Conservation (phyloP, 2,329 filamentous ascomycete genomes). For the Dendryphion nanum region DNA sequence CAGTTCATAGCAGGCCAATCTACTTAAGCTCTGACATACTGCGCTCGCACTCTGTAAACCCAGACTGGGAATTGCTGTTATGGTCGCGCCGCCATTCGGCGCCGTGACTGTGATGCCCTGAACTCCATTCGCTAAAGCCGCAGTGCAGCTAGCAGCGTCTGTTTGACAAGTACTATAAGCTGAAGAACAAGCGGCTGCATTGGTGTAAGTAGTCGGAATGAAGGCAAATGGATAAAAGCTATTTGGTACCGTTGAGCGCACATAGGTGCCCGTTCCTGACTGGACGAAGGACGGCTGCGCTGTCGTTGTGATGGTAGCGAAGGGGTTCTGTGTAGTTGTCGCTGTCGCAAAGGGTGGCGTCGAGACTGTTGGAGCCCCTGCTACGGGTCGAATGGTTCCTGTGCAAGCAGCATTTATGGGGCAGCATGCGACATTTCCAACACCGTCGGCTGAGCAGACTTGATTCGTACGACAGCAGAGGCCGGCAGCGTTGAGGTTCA, state of each 20-base stretch:
- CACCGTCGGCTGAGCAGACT: slow-evolving; percentile 56
- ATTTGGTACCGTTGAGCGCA: slow-evolving; percentile 46
- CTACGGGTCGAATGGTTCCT: slow-evolving; percentile 46
- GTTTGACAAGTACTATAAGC: slow-evolving; percentile 54
- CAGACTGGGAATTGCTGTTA: slow-evolving; percentile 42
- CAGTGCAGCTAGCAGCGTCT: slow-evolving; percentile 42
- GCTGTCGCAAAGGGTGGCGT: slow-evolving; percentile 18
- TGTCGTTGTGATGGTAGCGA: slow-evolving; percentile 8
- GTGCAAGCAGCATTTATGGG: slow-evolving; percentile 58
- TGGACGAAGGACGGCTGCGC: slow-evolving; percentile 24
- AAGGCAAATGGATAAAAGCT: slow-evolving; percentile 52
- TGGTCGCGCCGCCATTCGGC: slow-evolving; percentile 50
- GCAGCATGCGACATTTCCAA: slow-evolving; percentile 62
- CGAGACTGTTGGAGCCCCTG: slow-evolving; percentile 7
- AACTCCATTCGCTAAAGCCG: slow-evolving; percentile 47
- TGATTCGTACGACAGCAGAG: slow-evolving; percentile 57
- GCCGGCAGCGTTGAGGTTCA: slow-evolving; percentile 50
- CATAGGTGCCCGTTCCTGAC: slow-evolving; percentile 8
- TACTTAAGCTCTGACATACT: slow-evolving; percentile 40
- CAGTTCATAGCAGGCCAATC: slow-evolving; percentile 49
- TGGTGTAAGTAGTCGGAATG: slow-evolving; percentile 54
- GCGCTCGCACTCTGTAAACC: slow-evolving; percentile 24
- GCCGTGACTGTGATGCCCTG: slow-evolving; percentile 54
- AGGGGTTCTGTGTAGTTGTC: slow-evolving; percentile 9
- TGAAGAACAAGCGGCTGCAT: slow-evolving; percentile 52